phyloP scores from a whole-genome alignment of 331 rosid species.

The Malus hybrid region DNA sequence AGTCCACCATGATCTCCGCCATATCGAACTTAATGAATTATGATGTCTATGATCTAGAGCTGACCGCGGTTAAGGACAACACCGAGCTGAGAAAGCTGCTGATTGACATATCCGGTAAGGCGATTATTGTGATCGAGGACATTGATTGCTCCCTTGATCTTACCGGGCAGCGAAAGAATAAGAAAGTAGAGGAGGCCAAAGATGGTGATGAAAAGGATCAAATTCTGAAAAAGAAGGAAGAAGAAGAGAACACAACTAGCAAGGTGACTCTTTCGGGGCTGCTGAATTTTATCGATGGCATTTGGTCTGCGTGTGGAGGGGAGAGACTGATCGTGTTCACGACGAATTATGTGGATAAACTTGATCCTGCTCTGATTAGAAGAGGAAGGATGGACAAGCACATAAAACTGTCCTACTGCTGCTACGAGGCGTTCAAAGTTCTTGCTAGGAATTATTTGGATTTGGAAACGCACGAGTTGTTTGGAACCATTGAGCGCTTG shows the following conservation, averaged over 20 bases:
- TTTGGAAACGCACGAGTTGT: too few species aligned
- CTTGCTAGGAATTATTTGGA: constrained; percentile 48
- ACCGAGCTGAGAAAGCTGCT: constrained; percentile 43
- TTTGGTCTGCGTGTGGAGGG: too few species aligned
- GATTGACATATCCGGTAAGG: constrained; percentile 48
- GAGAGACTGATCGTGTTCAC: constrained; percentile 51
- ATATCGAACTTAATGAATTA: constrained; percentile 49
- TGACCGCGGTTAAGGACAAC: constrained; percentile 50
- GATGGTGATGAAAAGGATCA: too few species aligned
- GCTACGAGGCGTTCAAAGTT: constrained; percentile 57
- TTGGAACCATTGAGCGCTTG: too few species aligned
- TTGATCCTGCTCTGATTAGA: constrained; percentile 73
- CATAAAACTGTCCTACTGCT: constrained; percentile 43
- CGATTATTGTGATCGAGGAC: constrained; percentile 44
- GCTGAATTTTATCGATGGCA: too few species aligned
- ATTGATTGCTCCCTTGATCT: constrained; percentile 34
- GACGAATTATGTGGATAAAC: constrained; percentile 65
- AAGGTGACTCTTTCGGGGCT: neutral
- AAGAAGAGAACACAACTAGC: constrained; percentile 7
- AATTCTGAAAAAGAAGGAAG: too few species aligned
- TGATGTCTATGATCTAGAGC: constrained; percentile 52
- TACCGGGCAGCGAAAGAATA: too few species aligned
- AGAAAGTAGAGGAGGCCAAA: too few species aligned
- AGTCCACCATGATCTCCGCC: constrained; percentile 9
- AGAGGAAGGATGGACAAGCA: constrained; percentile 39